phyloP scores from a whole-genome alignment of 139 green algal species.

The Haematococcus sp. region DNA sequence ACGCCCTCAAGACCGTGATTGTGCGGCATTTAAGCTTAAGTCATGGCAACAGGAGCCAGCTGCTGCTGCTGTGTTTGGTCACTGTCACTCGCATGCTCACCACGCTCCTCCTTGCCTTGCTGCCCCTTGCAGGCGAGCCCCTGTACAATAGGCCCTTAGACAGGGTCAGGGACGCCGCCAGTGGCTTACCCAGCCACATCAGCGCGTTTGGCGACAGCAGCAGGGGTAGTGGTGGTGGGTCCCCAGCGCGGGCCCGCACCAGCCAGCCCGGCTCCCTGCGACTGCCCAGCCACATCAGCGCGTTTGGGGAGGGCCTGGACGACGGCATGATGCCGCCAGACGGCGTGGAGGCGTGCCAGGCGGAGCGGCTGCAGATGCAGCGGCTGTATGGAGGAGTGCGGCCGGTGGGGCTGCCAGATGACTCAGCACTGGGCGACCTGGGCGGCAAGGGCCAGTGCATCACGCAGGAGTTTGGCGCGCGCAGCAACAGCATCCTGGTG shows the following conservation, averaged over 20 bases:
- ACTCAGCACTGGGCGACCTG: too few relatives aligned
- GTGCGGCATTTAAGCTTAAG: too few relatives aligned
- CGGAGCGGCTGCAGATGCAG: constrained; percentile 23
- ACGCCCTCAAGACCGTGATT: too few relatives aligned
- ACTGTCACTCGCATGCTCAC: too few relatives aligned
- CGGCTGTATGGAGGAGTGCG: neutral
- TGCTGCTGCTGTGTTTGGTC: too few relatives aligned
- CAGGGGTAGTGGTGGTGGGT: neutral
- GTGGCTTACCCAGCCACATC: constrained; percentile 18
- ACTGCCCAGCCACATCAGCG: constrained; percentile 65
- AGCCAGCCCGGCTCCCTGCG: neutral
- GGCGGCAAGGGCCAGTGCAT: constrained; percentile 15
- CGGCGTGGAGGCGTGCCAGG: constrained; percentile 7
- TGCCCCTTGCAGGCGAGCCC: neutral
- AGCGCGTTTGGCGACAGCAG: constrained; percentile 4
- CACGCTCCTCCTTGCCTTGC: too few relatives aligned
- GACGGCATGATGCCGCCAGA: constrained; percentile 3
- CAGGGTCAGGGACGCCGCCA: constrained; percentile 6
- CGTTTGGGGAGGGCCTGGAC: constrained; percentile 56
- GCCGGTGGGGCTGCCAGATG: too few relatives aligned
- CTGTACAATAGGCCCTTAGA: constrained; percentile 5
- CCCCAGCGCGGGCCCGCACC: neutral
- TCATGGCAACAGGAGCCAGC: too few relatives aligned
- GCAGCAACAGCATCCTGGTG: neutral
- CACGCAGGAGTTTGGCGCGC: constrained; percentile 32